Conservation (phyloP, 148 eudicot species). For the Nepenthes mirabilis region DNA sequence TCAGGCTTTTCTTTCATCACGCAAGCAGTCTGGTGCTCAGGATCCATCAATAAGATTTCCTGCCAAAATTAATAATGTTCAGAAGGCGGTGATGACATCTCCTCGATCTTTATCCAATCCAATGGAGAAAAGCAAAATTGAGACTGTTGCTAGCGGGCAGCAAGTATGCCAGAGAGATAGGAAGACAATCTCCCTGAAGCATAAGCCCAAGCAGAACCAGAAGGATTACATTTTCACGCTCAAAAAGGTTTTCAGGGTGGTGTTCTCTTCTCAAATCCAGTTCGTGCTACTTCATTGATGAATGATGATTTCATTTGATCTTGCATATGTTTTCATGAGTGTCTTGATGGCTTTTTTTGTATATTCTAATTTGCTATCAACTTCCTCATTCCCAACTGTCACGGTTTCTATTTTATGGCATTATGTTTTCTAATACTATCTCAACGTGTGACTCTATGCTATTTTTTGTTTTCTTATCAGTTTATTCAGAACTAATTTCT, state of each 20-base stretch:
- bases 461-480: too few species aligned
- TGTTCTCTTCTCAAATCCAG: slow-evolving; percentile 24
- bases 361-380: too few species aligned
- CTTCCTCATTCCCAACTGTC: too few species aligned
- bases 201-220: slow-evolving; percentile 19
- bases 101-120: slow-evolving; percentile 12
- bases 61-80: slow-evolving; percentile 14
- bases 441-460: too few species aligned
- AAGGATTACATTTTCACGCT: slow-evolving; percentile 15
- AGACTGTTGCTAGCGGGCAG: slow-evolving; percentile 8
- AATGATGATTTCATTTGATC: slow-evolving; percentile 1
- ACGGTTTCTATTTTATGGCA: too few species aligned
- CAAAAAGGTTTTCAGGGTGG: slow-evolving; percentile 23
- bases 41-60: slow-evolving; percentile 12
- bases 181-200: slow-evolving; percentile 16
- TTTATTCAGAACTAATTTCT: too few species aligned
- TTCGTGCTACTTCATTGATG: slow-evolving; percentile 1
- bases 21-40: slow-evolving; percentile 9
- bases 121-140: slow-evolving; percentile 11
- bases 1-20: slow-evolving; percentile 11
- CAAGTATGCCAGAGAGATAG: slow-evolving; percentile 18
- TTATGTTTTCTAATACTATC: too few species aligned
- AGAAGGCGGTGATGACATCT: slow-evolving; percentile 13
- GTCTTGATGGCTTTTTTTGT: too few species aligned
- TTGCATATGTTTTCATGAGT: not conserved